Base-by-base conservation (phyloP, 495 filamentous ascomycete species). In the Aspergillus olivimuriae region DNA sequence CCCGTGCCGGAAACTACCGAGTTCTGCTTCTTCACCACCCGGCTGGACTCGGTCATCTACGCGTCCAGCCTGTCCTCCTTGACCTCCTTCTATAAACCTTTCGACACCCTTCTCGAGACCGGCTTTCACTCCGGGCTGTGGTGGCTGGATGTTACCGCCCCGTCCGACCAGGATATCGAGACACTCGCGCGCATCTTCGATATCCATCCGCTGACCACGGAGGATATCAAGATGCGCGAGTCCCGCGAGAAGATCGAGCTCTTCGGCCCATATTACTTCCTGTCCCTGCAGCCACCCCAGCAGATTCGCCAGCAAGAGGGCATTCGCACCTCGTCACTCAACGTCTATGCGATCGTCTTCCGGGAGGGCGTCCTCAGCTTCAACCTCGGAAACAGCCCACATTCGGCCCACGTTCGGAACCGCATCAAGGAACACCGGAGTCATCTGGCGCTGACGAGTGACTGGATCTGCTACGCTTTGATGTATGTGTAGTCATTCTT, bases 401-500 rank as follows among this genome's bases (percentile, higher is more conserved):
- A 96, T 56, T 82, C 83, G 5, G 75, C 75, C 11, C 83, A 89
- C 48, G 89, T 95, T 30, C 80, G 87, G 42, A 84, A 84, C 67
- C 77, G 90, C 44, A 94, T 96, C 52, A 80, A 83, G 0, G 82
- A 83, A 55, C 71, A 95, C 41, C 83, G 88, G 51, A 89, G 94
- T 53, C 90, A 91, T 54, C 78, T 95, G 45, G 76, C 82, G 8
- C 66, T 95, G 46, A 89, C 84, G 33, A 86, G 86, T 51, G 90
- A 96, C 62, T 96, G 90, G 90, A 88, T 96, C 53, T 96, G 89
- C 63, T 96, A 96, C 57, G 90, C 90, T 14, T 73, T 96, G 53
- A 96, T 96, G 83, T 87, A 72, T 72, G 81, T 63, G 28, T 11
- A 19, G 39, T 34, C 15, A 10, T 10, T 23, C 26, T 41, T 11